Conservation (phyloP, 2,329 filamentous ascomycete species). For the Phialophora macrospora region DNA sequence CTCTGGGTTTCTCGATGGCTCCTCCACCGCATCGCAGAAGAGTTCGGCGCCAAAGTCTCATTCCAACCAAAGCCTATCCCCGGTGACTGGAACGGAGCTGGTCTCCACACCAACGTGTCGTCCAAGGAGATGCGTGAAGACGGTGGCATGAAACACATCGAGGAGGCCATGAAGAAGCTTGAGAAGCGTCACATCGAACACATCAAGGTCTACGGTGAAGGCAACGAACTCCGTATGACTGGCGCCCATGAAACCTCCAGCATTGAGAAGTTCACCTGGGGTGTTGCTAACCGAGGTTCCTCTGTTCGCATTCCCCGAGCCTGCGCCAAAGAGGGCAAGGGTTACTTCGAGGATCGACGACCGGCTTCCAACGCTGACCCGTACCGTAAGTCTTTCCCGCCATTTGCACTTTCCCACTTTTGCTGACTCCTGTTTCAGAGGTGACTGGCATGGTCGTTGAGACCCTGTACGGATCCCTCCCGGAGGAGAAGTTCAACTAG, state of each 20-base stretch:
- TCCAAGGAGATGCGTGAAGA: conserved; percentile 85
- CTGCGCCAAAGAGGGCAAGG: conserved; percentile 83
- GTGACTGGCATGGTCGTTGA: conserved; percentile 81
- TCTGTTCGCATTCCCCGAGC: conserved; percentile 91
- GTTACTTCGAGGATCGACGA: conserved; percentile 88
- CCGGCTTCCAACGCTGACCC: conserved; percentile 86
- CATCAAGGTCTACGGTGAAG: conserved; percentile 93
- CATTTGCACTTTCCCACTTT: not conserved
- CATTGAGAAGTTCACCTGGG: conserved; percentile 92
- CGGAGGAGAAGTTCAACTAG: conserved; percentile 35
- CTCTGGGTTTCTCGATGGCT: conserved; percentile 93
- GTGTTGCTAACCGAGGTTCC: conserved; percentile 92
- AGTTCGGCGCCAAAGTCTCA: conserved; percentile 94
- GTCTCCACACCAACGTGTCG: conserved; percentile 93
- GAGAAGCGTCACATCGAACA: conserved; percentile 78
- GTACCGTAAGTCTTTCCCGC: conserved; percentile 58
- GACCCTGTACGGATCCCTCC: conserved; percentile 54
- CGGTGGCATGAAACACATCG: conserved; percentile 94
- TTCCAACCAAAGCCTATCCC: conserved; percentile 94
- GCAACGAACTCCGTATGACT: conserved; percentile 92
- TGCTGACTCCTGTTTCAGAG: conserved; percentile 35
- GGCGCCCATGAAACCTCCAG: conserved; percentile 91
- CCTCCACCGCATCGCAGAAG: conserved; percentile 88
- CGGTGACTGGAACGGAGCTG: conserved; percentile 96
- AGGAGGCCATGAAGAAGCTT: conserved; percentile 82